Percentiles rank a stretch among this genome's conserved stretches.
These are phyloP conservation scores for Sarocladiaceae sp. DNA, from an alignment of 2,329 filamentous ascomycete species.

Conservation along the genomic window DNA sequence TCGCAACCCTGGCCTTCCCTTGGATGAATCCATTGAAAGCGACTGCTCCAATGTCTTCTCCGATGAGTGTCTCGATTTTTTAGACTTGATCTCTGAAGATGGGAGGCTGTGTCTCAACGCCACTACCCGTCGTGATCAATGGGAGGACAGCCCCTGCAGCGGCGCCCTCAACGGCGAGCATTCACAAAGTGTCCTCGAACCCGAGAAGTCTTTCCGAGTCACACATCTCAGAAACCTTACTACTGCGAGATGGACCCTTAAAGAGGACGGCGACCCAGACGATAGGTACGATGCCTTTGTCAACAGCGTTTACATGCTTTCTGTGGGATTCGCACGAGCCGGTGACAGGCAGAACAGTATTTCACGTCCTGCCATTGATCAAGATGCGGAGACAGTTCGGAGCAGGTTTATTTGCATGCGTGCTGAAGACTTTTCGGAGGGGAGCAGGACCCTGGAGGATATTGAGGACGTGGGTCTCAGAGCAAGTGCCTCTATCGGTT, in stretches of 20 bases:
- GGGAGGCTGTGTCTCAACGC: conserved; percentile 2
- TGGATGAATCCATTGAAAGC: not conserved
- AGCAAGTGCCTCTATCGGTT: not conserved
- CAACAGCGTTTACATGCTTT: not conserved
- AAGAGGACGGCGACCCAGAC: not conserved
- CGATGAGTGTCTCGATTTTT: not conserved
- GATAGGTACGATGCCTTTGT: conserved; percentile 1
- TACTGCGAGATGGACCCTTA: not conserved
- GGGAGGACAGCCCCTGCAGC: not conserved
- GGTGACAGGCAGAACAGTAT: not conserved
- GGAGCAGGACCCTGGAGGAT: conserved; percentile 2
- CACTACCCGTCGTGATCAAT: not conserved
- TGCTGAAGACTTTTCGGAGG: not conserved
- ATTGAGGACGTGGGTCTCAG: not conserved
- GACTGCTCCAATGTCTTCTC: not conserved
- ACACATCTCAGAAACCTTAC: not conserved
- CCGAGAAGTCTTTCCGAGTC: not conserved
- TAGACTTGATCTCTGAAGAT: not conserved
- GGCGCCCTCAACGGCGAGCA: not conserved
- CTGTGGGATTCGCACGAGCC: not conserved
- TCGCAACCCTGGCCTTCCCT: not conserved
- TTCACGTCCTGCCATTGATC: not conserved
- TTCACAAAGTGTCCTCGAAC: not conserved
- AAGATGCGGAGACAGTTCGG: not conserved
- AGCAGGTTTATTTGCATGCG: conserved; percentile 5